These are phyloP conservation scores for Fennellomyces sp. DNA, from an alignment of 371 early-diverging fungal genomes.

Conservation along the genomic window DNA sequence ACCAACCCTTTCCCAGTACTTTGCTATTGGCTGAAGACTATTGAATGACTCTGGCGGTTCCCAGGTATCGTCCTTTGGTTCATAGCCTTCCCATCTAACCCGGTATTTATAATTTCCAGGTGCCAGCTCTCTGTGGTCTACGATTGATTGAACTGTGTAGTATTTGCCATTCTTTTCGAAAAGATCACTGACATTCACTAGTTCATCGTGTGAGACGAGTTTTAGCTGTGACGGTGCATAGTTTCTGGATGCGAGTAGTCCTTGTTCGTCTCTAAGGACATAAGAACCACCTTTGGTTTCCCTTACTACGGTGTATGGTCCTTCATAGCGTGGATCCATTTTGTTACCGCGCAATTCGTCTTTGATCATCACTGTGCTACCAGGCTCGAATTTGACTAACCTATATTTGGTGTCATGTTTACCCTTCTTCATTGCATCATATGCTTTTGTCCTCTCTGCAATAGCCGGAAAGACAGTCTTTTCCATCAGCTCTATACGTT, in stretches of 20 bases:
- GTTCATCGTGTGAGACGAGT: conserved; percentile 15
- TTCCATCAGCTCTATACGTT: conserved; percentile 16
- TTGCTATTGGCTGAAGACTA: neutral
- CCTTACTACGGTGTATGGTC: conserved; percentile 20
- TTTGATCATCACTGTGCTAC: conserved; percentile 9
- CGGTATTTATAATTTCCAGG: conserved; percentile 3
- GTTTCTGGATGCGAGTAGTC: conserved; percentile 9
- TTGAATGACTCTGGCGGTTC: neutral
- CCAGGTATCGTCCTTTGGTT: conserved; percentile 6
- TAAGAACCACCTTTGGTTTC: conserved; percentile 19
- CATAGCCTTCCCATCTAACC: conserved; percentile 8
- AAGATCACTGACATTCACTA: neutral
- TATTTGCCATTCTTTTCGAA: conserved; percentile 6
- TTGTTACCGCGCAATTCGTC: neutral
- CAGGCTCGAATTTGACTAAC: conserved; percentile 3
- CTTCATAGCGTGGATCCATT: conserved; percentile 13
- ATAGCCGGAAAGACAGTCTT: conserved; percentile 26
- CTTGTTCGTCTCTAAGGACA: conserved; percentile 15
- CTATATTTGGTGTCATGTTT: conserved; percentile 12
- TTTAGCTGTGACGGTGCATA: conserved; percentile 18
- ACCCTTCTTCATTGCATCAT: neutral
- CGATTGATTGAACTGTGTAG: conserved; percentile 4
- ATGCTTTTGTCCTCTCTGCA: conserved; percentile 11
- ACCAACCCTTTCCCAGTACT: conserved; percentile 10
- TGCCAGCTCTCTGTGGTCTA: neutral